Evolutionary conservation across 805 yeast genomes (phyloP).

Genomic region (Cyberlindnera saturnus): DNA sequence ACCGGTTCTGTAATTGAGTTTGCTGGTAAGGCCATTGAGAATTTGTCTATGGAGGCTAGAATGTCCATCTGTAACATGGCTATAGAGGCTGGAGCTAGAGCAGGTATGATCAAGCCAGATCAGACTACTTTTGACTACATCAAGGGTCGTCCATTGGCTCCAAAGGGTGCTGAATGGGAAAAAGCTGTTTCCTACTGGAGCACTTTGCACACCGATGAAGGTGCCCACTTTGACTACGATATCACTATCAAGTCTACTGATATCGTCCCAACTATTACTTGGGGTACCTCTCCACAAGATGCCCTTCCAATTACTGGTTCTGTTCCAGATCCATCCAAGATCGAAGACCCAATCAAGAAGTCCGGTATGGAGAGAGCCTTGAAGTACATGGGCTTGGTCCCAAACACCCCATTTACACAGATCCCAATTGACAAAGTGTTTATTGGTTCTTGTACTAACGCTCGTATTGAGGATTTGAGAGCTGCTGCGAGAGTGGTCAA

Average conservation of each 20-base stretch:
- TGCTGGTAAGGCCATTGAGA: slow-evolving; percentile 91
- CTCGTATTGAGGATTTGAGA: slow-evolving; percentile 94
- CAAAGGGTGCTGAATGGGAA: slow-evolving; percentile 91
- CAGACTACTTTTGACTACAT: slow-evolving; percentile 81
- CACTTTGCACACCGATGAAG: slow-evolving; percentile 81
- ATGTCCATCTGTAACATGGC: slow-evolving; percentile 99
- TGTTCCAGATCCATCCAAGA: slow-evolving; percentile 85
- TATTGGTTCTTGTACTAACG: slow-evolving; percentile 97
- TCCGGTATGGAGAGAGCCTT: slow-evolving; percentile 89
- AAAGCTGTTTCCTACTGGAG: slow-evolving; percentile 91
- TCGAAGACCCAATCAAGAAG: slow-evolving; percentile 65
- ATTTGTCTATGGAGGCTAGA: slow-evolving; percentile 91
- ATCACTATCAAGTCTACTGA: slow-evolving; percentile 77
- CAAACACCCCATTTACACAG: slow-evolving; percentile 75
- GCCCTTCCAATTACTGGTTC: slow-evolving; percentile 88
- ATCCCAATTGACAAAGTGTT: slow-evolving; percentile 86
- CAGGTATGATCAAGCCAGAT: slow-evolving; percentile 98
- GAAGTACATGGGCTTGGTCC: slow-evolving; percentile 81
- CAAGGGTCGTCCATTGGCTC: slow-evolving; percentile 92
- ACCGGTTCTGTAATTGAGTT: slow-evolving; percentile 96
- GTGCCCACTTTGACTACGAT: slow-evolving; percentile 83
- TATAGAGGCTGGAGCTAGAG: slow-evolving; percentile 98
- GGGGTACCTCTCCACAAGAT: slow-evolving; percentile 99
- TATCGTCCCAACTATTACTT: slow-evolving; percentile 91
- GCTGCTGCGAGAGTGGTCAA: slow-evolving; percentile 91